These are phyloP conservation scores for Micromonas pusilla DNA, from an alignment of 139 green algal genomes.

Conservation along the genomic window DNA sequence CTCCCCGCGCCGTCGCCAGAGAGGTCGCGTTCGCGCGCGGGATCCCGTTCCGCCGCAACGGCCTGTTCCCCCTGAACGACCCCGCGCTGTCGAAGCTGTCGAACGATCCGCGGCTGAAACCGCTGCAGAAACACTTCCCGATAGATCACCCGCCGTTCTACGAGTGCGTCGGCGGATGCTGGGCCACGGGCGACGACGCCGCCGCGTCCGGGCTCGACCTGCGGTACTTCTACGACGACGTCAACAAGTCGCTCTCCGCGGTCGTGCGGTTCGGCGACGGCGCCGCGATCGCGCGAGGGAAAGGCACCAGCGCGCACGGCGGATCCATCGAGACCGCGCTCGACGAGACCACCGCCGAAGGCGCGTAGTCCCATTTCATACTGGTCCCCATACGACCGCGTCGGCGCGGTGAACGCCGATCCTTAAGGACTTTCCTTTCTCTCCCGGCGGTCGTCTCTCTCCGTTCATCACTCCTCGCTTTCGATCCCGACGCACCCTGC, in stretches of 20 bases:
- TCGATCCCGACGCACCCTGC: too few relatives aligned
- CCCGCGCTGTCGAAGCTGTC: not conserved
- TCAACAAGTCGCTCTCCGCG: not conserved
- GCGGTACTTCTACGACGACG: slow-evolving; percentile 11
- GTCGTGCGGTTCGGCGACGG: slow-evolving; percentile 16
- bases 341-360: slow-evolving; percentile 30
- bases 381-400: too few relatives aligned
- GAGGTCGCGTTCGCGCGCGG: slow-evolving; percentile 1
- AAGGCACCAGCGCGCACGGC: slow-evolving; percentile 18
- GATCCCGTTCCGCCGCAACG: slow-evolving; percentile 26
- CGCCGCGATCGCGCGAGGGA: slow-evolving; percentile 3
- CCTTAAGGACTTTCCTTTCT: too few relatives aligned
- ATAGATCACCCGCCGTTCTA: not conserved
- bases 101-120: not conserved
- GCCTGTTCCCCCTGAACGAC: slow-evolving; percentile 27
- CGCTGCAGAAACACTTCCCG: not conserved
- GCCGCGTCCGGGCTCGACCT: slow-evolving; percentile 19
- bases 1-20: not conserved
- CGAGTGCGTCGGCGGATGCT: not conserved
- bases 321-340: slow-evolving; percentile 30
- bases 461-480: too few relatives aligned
- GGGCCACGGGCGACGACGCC: slow-evolving; percentile 17
- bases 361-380: slow-evolving; percentile 9
- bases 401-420: too few relatives aligned
- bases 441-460: too few relatives aligned